phyloP scores from a whole-genome alignment of 2,329 filamentous ascomycete species.

The Exophiala calicioides region DNA sequence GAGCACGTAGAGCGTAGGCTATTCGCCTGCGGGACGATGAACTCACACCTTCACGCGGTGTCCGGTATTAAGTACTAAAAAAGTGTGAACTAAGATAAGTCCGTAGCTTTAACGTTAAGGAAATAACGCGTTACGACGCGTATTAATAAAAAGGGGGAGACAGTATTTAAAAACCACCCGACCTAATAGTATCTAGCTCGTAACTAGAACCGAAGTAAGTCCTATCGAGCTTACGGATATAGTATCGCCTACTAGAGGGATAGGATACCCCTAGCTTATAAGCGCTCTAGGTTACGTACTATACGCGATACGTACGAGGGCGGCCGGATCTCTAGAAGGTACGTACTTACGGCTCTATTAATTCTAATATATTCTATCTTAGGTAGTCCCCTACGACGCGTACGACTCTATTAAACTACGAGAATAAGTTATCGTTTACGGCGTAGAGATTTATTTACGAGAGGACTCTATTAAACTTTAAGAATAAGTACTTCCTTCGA shows the following conservation, averaged over 20 bases:
- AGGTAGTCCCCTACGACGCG: background rate
- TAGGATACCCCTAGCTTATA: conserved; percentile 5
- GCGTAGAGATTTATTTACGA: no score
- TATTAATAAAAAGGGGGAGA: conserved; percentile 2
- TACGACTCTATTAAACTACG: background rate
- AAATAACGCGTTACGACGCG: conserved; percentile 1
- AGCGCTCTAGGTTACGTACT: conserved; percentile 1
- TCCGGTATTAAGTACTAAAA: conserved; percentile 9
- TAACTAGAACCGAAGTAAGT: conserved; percentile 7
- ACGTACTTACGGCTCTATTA: no score
- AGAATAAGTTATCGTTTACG: conserved; percentile 13
- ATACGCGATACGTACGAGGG: background rate
- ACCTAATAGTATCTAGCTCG: conserved; percentile 3
- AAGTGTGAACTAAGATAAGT: conserved; percentile 6
- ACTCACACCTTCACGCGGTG: conserved; percentile 9
- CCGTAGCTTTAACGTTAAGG: conserved; percentile 1
- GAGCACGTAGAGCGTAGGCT: conserved; percentile 6
- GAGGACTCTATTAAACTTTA: no score
- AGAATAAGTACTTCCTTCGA: no score
- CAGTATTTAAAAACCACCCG: conserved; percentile 5
- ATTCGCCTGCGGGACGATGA: conserved; percentile 3
- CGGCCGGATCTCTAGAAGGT: background rate
- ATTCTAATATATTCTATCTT: background rate
- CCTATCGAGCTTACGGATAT: conserved; percentile 4
- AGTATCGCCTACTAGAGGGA: conserved; percentile 1